A percentile compares a stretch with the other conserved stretches of the same genome.
Conservation (phyloP, 2,329 filamentous ascomycete species). For the Metarhizium anisopliae region DNA sequence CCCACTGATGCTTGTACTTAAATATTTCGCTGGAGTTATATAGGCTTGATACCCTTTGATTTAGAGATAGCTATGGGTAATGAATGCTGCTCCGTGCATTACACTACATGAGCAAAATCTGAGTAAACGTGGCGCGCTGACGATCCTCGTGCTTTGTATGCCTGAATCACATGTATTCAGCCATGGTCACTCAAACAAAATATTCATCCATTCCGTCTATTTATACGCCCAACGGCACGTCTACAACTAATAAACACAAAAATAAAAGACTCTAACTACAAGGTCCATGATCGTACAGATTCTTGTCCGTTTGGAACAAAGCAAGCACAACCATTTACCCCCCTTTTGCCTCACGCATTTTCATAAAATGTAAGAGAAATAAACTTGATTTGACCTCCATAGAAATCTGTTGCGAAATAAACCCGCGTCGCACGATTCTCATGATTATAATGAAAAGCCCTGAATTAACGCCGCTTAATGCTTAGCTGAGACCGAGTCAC, state of each 20-base stretch:
- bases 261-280: not conserved
- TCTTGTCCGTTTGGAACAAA: not conserved
- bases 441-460: not conserved
- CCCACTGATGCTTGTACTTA: no score
- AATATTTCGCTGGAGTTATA: no score
- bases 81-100: no score
- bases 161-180: not conserved
- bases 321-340: not conserved
- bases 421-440: not conserved
- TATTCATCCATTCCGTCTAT: not conserved
- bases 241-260: not conserved
- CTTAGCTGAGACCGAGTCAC: slow-evolving; percentile 56
- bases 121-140: no score
- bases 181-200: not conserved
- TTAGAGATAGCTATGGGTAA: no score
- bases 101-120: no score
- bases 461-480: slow-evolving; percentile 43
- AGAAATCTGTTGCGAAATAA: not conserved
- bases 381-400: not conserved
- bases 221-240: not conserved
- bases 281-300: not conserved
- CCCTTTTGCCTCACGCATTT: not conserved
- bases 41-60: no score
- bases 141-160: not conserved
- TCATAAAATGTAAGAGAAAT: not conserved